Percentiles rank a stretch among this genome's conserved stretches.
phyloP scores from a whole-genome alignment of 164 flowering plant genomes.

The Macadamia tetraphylla region DNA sequence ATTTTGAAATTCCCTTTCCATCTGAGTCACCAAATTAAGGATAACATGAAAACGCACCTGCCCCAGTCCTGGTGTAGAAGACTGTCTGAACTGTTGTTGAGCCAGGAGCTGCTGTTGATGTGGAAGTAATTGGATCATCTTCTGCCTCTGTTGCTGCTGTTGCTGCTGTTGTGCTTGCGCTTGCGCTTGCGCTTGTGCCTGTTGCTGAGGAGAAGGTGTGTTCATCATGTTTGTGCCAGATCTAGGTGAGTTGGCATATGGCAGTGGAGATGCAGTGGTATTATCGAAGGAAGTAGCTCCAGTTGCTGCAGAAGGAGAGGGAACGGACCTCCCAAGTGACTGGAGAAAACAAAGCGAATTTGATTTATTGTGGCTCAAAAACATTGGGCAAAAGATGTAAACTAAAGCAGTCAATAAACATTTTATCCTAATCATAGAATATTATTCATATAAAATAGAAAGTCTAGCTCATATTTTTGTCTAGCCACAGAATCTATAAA shows the following conservation, averaged over 20 bases:
- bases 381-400: no score
- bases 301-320: slow-evolving; percentile 74
- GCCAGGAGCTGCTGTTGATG: slow-evolving; percentile 84
- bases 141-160: slow-evolving; percentile 61
- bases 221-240: slow-evolving; percentile 78
- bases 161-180: slow-evolving; percentile 49
- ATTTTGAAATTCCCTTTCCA: no score
- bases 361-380: no score
- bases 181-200: slow-evolving; percentile 53
- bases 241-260: slow-evolving; percentile 93
- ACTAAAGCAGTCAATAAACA: no score
- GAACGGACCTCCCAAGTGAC: slow-evolving; percentile 74
- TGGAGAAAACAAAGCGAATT: slow-evolving; percentile 19
- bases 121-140: slow-evolving; percentile 55
- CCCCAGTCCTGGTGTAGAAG: slow-evolving; percentile 60
- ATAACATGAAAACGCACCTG: slow-evolving; percentile 37
- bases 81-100: slow-evolving; percentile 80
- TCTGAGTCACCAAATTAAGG: no score
- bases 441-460: no score
- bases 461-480: no score
- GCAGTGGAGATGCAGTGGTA: slow-evolving; percentile 70
- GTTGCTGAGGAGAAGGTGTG: slow-evolving; percentile 94
- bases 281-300: slow-evolving; percentile 60
- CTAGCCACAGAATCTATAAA: no score
- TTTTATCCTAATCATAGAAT: no score